Evolutionary conservation across 2,329 filamentous ascomycete species (phyloP), one percentile per base, ranked within the genome.

Genomic region (Whalleya microplaca): DNA sequence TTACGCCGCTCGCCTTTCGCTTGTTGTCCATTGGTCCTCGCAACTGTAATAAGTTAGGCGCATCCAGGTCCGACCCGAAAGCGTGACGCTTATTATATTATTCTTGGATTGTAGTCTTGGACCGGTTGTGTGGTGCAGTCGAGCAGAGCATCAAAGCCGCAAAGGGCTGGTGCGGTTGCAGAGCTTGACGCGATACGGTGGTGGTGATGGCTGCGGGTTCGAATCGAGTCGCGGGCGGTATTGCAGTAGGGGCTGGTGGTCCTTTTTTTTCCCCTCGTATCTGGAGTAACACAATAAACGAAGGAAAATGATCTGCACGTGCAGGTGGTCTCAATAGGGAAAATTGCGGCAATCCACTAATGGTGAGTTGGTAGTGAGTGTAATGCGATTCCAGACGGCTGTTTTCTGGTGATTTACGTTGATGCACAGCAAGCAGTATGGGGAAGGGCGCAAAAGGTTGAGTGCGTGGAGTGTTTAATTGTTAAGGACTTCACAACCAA

Each of bases 11-110:
- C 40, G 80, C 80, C 67, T 84, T 85, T 63, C 82, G 80, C 73
- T 85, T 85, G 69, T 75, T 76, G 63, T 85, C 82, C 82, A 85
- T 85, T 45, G 61, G 72, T 62, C 61, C 53, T 41, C 48, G 47
- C 45, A 32, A 50, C 47, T n/a, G 48, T 59, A 55, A 48, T 10
- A 48, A 51, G 57, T 20, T 41, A 50, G 21, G 47, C 21, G 56
- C 56, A 59, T 64, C 42, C 47, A 62, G 57, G 51, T 55, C 46
- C 40, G 48, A 48, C 6, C 12, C 14, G 10, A 41, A 45, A 27
- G 3, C 21, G 16, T 45, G 44, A 41, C 52, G 45, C 21, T 52
- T 55, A 44, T 55, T 48, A 20, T 27, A 16, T 50, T 7, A 16
- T 2, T n/a, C n/a, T n/a, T n/a, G n/a, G n/a, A n/a, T n/a, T n/a